Evolutionary conservation across 2,329 filamentous ascomycete genomes (phyloP).

Genomic region (Fusarium metavorans): DNA sequence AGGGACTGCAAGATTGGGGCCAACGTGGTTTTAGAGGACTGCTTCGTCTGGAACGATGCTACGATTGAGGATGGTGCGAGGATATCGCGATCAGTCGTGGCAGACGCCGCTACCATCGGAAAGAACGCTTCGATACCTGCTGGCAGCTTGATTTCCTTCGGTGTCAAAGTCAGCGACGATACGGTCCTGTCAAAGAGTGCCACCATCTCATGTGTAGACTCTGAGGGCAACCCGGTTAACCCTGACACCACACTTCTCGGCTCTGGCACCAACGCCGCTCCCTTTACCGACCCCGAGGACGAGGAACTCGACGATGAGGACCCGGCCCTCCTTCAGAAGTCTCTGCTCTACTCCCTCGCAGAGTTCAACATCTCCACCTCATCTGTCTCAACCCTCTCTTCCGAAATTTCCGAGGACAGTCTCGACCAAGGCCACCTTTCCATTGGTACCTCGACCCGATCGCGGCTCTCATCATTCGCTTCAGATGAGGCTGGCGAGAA

Average conservation of each 20-base stretch:
- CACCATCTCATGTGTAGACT: conserved; percentile 51
- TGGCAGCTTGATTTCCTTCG: conserved; percentile 84
- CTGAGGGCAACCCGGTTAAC: conserved; percentile 52
- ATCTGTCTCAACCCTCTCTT: conserved; percentile 71
- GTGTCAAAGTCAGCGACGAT: conserved; percentile 77
- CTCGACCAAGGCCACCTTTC: conserved; percentile 72
- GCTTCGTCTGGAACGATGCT: conserved; percentile 90
- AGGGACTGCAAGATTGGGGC: conserved; percentile 87
- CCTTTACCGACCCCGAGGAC: conserved; percentile 60
- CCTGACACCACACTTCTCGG: conserved; percentile 63
- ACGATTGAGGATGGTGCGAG: conserved; percentile 80
- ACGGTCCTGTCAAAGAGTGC: conserved; percentile 56
- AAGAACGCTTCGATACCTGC: conserved; percentile 75
- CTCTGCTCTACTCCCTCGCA: conserved; percentile 66
- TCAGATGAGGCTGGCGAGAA: conserved; percentile 75
- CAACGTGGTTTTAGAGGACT: conserved; percentile 82
- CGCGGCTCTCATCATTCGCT: conserved; percentile 77
- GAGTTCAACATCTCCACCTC: conserved; percentile 65
- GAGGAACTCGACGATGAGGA: conserved; percentile 64
- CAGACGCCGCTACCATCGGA: conserved; percentile 77
- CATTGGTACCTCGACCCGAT: conserved; percentile 63
- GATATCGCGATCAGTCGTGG: conserved; percentile 81
- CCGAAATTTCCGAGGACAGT: conserved; percentile 73
- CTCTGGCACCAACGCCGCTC: conserved; percentile 61
- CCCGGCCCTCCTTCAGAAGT: conserved; percentile 64